Evolutionary conservation across 805 yeast genomes (phyloP).

Genomic region (Candida glaebosa): DNA sequence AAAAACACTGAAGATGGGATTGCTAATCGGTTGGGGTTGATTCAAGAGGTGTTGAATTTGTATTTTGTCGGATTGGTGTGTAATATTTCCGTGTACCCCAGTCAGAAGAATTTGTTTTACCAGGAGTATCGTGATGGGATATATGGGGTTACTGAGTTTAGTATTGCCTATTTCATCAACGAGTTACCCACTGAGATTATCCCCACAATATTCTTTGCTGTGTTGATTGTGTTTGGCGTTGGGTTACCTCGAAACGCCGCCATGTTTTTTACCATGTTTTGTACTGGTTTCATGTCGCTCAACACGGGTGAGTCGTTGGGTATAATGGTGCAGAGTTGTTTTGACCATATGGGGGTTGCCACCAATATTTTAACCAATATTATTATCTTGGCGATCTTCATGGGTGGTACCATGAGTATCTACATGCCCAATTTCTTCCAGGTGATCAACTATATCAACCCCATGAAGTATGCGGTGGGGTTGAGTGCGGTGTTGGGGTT

Average conservation of each 20-base stretch:
- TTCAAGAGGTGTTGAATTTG: constrained; percentile 69
- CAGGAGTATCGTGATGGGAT: constrained; percentile 74
- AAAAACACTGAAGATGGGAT: constrained; percentile 46
- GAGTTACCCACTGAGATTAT: constrained; percentile 69
- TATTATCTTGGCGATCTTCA: constrained; percentile 67
- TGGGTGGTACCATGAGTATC: constrained; percentile 83
- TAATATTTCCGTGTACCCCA: constrained; percentile 72
- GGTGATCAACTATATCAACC: constrained; percentile 74
- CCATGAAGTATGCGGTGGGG: constrained; percentile 68
- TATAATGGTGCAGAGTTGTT: constrained; percentile 69
- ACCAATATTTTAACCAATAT: constrained; percentile 66
- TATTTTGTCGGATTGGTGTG: constrained; percentile 80
- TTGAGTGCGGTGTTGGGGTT: constrained; percentile 60
- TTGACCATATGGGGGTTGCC: constrained; percentile 76
- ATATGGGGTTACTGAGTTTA: constrained; percentile 64
- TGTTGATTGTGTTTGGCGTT: constrained; percentile 61
- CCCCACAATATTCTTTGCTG: constrained; percentile 55
- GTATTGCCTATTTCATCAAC: constrained; percentile 51
- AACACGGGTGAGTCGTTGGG: constrained; percentile 86
- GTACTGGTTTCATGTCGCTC: constrained; percentile 50
- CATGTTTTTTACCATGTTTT: constrained; percentile 63
- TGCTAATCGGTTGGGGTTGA: constrained; percentile 66
- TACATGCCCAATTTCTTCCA: constrained; percentile 66
- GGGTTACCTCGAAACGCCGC: constrained; percentile 69
- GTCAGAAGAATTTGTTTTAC: constrained; percentile 70